Conservation (phyloP, 768 basidiomycete species). For the Artomyces pyxidatus region DNA sequence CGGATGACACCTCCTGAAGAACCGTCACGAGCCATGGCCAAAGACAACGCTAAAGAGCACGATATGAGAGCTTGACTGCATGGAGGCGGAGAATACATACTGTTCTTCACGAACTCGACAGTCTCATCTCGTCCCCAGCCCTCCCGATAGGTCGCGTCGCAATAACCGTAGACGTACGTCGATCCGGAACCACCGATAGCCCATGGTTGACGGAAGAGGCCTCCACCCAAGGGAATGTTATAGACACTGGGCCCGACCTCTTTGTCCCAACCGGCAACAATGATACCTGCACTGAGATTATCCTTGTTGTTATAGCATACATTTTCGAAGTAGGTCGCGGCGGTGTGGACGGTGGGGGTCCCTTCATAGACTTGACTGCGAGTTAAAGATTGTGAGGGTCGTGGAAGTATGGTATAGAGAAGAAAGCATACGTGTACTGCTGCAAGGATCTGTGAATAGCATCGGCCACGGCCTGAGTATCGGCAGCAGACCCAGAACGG, state of each 20-base stretch:
- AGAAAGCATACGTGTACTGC: constrained; percentile 50
- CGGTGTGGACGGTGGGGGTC: constrained; percentile 71
- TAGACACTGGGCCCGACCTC: constrained; percentile 88
- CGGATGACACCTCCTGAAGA: constrained; percentile 97
- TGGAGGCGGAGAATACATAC: constrained; percentile 38
- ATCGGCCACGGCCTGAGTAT: constrained; percentile 96
- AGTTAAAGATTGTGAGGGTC: background rate
- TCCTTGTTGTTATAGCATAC: constrained; percentile 96
- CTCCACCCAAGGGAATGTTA: constrained; percentile 95
- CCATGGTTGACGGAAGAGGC: constrained; percentile 96
- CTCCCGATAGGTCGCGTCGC: constrained; percentile 95
- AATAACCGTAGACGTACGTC: constrained; percentile 98
- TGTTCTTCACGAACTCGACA: constrained; percentile 91
- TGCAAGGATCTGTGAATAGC: constrained; percentile 79
- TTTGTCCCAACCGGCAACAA: constrained; percentile 97
- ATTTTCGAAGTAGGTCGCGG: constrained; percentile 77
- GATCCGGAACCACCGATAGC: constrained; percentile 97
- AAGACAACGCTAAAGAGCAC: constrained; percentile 58
- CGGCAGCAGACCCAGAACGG: constrained; percentile 95
- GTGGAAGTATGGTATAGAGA: background rate
- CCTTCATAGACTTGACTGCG: constrained; percentile 42
- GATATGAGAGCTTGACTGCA: background rate
- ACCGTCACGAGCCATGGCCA: constrained; percentile 97
- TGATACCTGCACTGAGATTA: constrained; percentile 81
- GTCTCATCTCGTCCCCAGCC: constrained; percentile 89